Percentiles rank a stretch among this genome's conserved stretches.
Evolutionary conservation across 163 green algal genomes (phyloP).

Genomic region (Chlorella variabilis): DNA sequence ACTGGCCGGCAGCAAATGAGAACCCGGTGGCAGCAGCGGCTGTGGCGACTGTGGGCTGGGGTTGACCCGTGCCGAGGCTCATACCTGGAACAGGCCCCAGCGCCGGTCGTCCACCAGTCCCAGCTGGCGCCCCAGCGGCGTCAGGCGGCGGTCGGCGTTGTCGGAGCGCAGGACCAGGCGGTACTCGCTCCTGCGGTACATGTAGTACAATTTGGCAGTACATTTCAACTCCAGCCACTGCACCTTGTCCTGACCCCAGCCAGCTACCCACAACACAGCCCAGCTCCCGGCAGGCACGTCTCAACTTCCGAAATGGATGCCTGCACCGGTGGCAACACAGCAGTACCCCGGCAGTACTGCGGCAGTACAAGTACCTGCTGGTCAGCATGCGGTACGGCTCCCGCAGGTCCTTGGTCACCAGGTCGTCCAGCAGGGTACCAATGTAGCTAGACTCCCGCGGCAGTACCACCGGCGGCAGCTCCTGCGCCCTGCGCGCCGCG

Average conservation of each 20-base stretch:
- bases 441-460: constrained; percentile 88
- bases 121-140: constrained; percentile 83
- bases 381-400: constrained; percentile 99
- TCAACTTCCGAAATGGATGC: too few species aligned
- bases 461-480: constrained; percentile 63
- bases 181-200: constrained; percentile 85
- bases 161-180: constrained; percentile 92
- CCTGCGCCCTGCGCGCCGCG: constrained; percentile 73
- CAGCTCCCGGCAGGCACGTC: neutral
- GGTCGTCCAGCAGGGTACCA: constrained; percentile 93
- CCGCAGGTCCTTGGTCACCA: constrained; percentile 96
- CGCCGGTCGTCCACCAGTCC: constrained; percentile 82
- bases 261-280: too few species aligned
- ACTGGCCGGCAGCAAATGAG: too few species aligned
- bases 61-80: too few species aligned
- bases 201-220: neutral
- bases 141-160: constrained; percentile 95
- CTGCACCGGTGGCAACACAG: too few species aligned
- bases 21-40: too few species aligned
- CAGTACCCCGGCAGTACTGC: neutral
- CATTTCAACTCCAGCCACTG: too few species aligned
- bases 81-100: constrained; percentile 67
- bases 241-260: too few species aligned
- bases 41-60: too few species aligned
- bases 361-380: neutral